These are phyloP conservation scores for Diplodia mutila DNA, from an alignment of 2,329 filamentous ascomycete species.

Conservation along the genomic window DNA sequence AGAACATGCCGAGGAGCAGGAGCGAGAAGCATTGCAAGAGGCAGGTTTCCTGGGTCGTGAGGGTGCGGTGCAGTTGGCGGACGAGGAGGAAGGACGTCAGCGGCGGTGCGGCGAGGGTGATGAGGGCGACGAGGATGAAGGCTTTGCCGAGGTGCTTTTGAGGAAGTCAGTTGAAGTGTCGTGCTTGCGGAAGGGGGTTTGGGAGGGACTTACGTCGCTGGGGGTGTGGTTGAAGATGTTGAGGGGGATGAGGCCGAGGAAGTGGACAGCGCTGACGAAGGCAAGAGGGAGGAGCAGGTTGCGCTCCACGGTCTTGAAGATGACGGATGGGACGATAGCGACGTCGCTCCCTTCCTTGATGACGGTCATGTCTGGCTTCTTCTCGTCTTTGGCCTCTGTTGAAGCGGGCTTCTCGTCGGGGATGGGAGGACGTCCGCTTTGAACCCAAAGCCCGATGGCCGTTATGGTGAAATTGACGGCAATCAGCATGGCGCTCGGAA, in stretches of 20 bases:
- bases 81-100: conserved; percentile 35
- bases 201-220: conserved; percentile 64
- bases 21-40: conserved; percentile 90
- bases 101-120: conserved; percentile 40
- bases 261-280: conserved; percentile 73
- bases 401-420: conserved; percentile 34
- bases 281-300: conserved; percentile 73
- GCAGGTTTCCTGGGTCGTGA: conserved; percentile 70
- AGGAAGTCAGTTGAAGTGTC: conserved; percentile 32
- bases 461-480: conserved; percentile 95
- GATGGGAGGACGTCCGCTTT: conserved; percentile 63
- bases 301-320: conserved; percentile 57
- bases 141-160: conserved; percentile 31
- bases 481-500: conserved; percentile 96
- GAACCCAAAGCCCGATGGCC: conserved; percentile 91
- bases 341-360: conserved; percentile 42
- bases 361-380: conserved; percentile 41
- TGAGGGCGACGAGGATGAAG: conserved; percentile 39
- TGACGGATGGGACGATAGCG: conserved; percentile 44
- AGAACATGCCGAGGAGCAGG: conserved; percentile 87
- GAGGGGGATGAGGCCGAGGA: conserved; percentile 77
- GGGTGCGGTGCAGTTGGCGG: conserved; percentile 51
- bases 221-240: conserved; percentile 82
- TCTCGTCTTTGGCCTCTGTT: conserved; percentile 40
- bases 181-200: conserved; percentile 48